Evolutionary conservation across 768 basidiomycete species (phyloP).

Genomic region (Xerocomus spinulosus): DNA sequence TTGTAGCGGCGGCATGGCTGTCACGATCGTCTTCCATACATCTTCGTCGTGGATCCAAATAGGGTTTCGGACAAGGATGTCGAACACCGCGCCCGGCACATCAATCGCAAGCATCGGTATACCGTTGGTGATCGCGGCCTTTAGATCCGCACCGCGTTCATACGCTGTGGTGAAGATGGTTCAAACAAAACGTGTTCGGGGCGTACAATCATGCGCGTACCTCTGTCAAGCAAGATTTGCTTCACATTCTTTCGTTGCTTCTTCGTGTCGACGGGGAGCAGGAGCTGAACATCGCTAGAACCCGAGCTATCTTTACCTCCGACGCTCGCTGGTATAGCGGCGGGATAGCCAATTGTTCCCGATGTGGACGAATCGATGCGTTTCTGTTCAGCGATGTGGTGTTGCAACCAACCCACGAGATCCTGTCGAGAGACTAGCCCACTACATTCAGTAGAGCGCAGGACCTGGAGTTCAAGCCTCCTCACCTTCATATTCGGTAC

Average conservation of each 20-base stretch:
- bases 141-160: slow-evolving; percentile 54
- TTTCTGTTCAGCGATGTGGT: slow-evolving; percentile 76
- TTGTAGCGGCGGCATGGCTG: slow-evolving; percentile 52
- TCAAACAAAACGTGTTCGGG: neutral
- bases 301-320: slow-evolving; percentile 33
- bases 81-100: slow-evolving; percentile 56
- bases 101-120: slow-evolving; percentile 73
- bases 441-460: slow-evolving; percentile 2
- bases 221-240: slow-evolving; percentile 64
- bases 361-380: slow-evolving; percentile 64
- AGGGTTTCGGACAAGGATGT: slow-evolving; percentile 51
- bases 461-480: neutral
- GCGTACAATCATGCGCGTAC: slow-evolving; percentile 29
- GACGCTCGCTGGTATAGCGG: slow-evolving; percentile 30
- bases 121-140: slow-evolving; percentile 52
- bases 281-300: slow-evolving; percentile 52
- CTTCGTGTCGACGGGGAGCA: slow-evolving; percentile 66
- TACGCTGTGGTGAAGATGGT: slow-evolving; percentile 43
- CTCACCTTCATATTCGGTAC: slow-evolving; percentile 71
- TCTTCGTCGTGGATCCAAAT: slow-evolving; percentile 76
- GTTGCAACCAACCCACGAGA: slow-evolving; percentile 68
- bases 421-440: slow-evolving; percentile 60
- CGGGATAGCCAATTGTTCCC: slow-evolving; percentile 46
- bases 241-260: slow-evolving; percentile 72
- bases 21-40: slow-evolving; percentile 57